Conservation (phyloP, 2,329 filamentous ascomycete genomes). For the Penicillium thymicola region DNA sequence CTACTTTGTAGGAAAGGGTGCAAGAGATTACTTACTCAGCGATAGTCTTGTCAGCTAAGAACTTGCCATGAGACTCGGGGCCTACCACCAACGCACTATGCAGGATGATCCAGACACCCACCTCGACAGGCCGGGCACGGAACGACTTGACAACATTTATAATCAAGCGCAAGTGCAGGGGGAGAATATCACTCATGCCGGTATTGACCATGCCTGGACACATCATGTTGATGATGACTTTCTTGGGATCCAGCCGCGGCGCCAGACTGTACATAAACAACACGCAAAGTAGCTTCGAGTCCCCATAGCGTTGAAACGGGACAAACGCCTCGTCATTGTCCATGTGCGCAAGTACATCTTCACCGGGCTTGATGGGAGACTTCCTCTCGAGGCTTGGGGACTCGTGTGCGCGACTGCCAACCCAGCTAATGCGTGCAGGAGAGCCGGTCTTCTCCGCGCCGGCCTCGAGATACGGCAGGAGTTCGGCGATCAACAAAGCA, state of each 20-base stretch:
- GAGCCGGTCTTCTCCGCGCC: neutral
- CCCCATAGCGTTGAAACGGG: constrained; percentile 11
- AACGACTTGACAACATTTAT: neutral
- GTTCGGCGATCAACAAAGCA: neutral
- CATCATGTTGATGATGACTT: constrained; percentile 27
- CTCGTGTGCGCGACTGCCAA: neutral
- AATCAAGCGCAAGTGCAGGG: neutral
- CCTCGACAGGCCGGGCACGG: neutral
- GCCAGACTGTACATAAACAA: constrained; percentile 26
- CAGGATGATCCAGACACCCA: neutral
- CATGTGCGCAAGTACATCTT: neutral
- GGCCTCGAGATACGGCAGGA: neutral
- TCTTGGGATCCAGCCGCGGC: constrained; percentile 14
- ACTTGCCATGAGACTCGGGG: neutral
- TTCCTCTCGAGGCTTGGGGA: neutral
- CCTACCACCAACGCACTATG: neutral
- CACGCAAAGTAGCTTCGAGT: constrained; percentile 23
- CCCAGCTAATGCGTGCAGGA: neutral
- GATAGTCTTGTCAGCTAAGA: neutral
- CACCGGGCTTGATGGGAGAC: neutral
- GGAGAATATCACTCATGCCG: constrained; percentile 10
- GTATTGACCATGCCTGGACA: constrained; percentile 28
- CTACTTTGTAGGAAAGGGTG: no score
- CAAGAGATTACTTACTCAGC: neutral
- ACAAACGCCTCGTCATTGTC: neutral